Percentiles rank a stretch among this genome's conserved stretches.
These are phyloP conservation scores for Aegilops sharonensis DNA, from an alignment of 176 grass and related monocot species.

Conservation along the genomic window DNA sequence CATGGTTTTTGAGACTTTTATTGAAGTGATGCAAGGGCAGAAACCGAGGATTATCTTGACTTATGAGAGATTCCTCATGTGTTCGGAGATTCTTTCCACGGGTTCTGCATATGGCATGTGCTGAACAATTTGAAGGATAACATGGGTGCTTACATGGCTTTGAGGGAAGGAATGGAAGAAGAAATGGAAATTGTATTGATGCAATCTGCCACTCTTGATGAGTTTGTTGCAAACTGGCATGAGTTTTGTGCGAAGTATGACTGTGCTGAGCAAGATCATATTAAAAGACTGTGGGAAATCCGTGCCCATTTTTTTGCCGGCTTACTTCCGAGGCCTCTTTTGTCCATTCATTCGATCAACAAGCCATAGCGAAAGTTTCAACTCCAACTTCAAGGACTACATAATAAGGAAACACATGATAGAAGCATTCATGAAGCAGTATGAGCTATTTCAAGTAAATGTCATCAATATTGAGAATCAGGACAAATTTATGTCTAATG, in stretches of 20 bases:
- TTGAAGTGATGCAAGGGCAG: constrained; percentile 21
- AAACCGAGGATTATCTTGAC: constrained; percentile 22
- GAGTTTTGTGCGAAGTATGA: constrained; percentile 15
- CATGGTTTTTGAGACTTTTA: constrained; percentile 25
- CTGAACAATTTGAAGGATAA: background rate
- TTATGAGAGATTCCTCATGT: constrained; percentile 9
- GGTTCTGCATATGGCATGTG: constrained; percentile 34
- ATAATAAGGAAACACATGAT: no score
- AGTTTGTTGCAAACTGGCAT: constrained; percentile 23
- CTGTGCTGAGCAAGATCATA: constrained; percentile 6
- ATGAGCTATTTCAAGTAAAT: no score
- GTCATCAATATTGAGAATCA: no score
- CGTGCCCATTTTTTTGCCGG: background rate
- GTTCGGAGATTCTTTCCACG: constrained; percentile 5
- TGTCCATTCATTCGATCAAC: no score
- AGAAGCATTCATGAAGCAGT: no score
- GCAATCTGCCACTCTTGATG: background rate
- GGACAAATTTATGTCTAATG: no score
- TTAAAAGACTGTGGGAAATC: background rate
- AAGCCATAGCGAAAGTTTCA: no score
- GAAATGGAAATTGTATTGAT: background rate
- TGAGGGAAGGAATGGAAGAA: background rate
- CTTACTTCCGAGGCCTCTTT: background rate
- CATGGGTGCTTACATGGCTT: background rate
- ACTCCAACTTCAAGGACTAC: no score